These are phyloP conservation scores for Quercus glauca DNA, from an alignment of 306 rosid genomes.

Conservation along the genomic window DNA sequence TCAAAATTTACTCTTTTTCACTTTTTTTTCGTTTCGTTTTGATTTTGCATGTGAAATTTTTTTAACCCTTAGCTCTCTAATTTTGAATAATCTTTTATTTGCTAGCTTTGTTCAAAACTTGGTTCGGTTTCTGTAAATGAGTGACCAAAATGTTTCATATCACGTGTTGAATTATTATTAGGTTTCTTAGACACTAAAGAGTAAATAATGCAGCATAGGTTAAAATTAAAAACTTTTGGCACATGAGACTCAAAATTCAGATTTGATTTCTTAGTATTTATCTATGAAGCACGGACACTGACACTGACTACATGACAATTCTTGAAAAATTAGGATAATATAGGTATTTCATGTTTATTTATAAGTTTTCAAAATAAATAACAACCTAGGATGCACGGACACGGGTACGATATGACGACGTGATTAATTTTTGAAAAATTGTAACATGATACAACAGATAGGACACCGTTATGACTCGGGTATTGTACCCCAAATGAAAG, in stretches of 20 bases:
- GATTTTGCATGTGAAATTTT: neutral
- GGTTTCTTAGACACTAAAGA: neutral
- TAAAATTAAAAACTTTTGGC: neutral
- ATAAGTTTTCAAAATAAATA: no score
- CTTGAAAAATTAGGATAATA: no score
- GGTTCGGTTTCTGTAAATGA: neutral
- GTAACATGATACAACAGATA: no score
- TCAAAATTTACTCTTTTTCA: neutral
- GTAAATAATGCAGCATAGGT: no score
- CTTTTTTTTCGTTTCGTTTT: neutral
- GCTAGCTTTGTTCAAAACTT: neutral
- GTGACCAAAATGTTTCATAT: neutral
- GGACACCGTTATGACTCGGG: no score
- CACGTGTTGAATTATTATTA: neutral
- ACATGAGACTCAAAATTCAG: neutral
- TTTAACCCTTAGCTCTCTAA: neutral
- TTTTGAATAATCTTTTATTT: neutral
- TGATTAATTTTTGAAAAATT: no score
- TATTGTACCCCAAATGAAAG: no score
- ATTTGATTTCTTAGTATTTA: no score
- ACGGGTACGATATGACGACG: rapidly evolving
- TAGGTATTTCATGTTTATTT: no score
- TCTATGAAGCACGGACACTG: no score
- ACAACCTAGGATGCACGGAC: no score
- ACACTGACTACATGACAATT: no score